These are phyloP conservation scores for Phytophthora ohioensis DNA, from an alignment of 352 stramenopile genomes.

Conservation along the genomic window DNA sequence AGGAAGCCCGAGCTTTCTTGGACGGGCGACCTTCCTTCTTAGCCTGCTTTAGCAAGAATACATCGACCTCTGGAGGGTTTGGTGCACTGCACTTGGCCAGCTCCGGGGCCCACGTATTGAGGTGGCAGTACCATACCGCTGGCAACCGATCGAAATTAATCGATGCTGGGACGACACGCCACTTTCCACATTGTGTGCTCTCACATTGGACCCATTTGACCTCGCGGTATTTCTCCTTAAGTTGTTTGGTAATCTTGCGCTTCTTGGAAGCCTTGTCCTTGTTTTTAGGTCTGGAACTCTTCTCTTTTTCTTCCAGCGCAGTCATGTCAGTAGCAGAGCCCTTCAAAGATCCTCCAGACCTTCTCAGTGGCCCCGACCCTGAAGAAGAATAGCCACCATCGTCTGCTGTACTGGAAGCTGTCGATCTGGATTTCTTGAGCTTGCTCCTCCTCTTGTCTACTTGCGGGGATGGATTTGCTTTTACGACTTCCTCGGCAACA, in stretches of 20 bases:
- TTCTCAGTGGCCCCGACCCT: constrained; percentile 39
- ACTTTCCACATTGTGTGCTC: constrained; percentile 93
- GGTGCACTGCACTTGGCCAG: constrained; percentile 72
- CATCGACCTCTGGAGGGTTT: constrained; percentile 80
- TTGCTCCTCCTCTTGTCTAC: constrained; percentile 41
- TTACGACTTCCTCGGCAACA: constrained; percentile 91
- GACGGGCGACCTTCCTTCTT: constrained; percentile 64
- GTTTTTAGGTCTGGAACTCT: constrained; percentile 47
- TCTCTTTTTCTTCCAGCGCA: constrained; percentile 39
- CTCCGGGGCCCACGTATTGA: constrained; percentile 84
- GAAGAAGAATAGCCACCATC: constrained; percentile 53
- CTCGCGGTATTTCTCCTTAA: constrained; percentile 87
- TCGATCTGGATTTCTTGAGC: constrained; percentile 48
- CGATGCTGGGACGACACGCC: constrained; percentile 93
- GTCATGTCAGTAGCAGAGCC: constrained; percentile 31
- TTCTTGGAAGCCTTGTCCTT: constrained; percentile 79
- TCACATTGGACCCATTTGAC: constrained; percentile 97
- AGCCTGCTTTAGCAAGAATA: constrained; percentile 69
- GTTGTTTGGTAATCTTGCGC: constrained; percentile 77
- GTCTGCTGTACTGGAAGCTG: constrained; percentile 27
- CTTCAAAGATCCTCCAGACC: constrained; percentile 29
- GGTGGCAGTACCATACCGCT: constrained; percentile 88
- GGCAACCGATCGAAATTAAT: constrained; percentile 92
- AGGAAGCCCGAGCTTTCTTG: constrained; percentile 59
- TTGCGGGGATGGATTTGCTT: constrained; percentile 39